Conservation (phyloP, 352 stramenopile genomes). For the Globisporangium takayamanum region DNA sequence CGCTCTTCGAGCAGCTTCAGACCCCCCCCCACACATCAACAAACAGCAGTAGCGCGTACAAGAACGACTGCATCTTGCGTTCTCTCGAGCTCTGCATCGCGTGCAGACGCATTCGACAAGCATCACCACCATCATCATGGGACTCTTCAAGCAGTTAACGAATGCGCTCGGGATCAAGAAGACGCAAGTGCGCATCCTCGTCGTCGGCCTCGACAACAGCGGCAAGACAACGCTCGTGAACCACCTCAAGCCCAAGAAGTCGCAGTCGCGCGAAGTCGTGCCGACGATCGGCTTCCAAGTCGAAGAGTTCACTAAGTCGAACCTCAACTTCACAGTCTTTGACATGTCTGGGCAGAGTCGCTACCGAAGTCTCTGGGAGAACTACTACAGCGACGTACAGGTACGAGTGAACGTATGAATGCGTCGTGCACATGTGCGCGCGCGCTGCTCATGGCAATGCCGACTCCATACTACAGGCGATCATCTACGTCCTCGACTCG, state of each 20-base stretch:
- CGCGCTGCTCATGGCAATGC: no score
- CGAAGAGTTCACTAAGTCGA: slow-evolving; percentile 86
- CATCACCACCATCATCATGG: slow-evolving; percentile 32
- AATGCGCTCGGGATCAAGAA: slow-evolving; percentile 78
- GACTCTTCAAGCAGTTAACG: slow-evolving; percentile 80
- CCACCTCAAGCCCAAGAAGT: slow-evolving; percentile 88
- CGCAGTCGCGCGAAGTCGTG: slow-evolving; percentile 73
- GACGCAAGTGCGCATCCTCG: slow-evolving; percentile 79
- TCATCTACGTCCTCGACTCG: slow-evolving; percentile 89
- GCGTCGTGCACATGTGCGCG: background rate
- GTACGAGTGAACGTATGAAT: slow-evolving; percentile 1
- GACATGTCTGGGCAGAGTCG: slow-evolving; percentile 86
- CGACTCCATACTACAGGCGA: slow-evolving; percentile 28
- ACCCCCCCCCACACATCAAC: no score
- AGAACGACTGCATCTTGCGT: background rate
- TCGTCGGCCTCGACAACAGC: slow-evolving; percentile 88
- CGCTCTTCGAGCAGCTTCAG: no score
- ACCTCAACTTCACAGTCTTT: slow-evolving; percentile 90
- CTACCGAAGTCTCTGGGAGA: slow-evolving; percentile 81
- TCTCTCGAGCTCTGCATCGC: no score
- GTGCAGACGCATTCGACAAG: background rate
- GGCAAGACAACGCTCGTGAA: slow-evolving; percentile 92
- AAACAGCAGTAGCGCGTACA: background rate
- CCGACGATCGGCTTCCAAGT: slow-evolving; percentile 89
- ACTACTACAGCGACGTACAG: slow-evolving; percentile 80